These are phyloP conservation scores for Zopfia rhizophila DNA, from an alignment of 2,329 filamentous ascomycete genomes.

Conservation along the genomic window DNA sequence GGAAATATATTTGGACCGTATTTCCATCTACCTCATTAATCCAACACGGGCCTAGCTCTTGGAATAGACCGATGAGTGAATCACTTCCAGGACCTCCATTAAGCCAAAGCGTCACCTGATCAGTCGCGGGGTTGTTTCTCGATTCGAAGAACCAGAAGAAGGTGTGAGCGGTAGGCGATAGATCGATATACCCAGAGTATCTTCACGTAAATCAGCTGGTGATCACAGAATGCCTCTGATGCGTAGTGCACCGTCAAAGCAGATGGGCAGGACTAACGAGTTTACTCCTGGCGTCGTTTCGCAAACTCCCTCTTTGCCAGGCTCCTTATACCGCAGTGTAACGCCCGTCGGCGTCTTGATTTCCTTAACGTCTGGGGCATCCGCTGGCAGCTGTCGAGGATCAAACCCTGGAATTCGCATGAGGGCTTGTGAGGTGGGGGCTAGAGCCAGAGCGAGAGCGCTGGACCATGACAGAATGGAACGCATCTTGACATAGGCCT, in stretches of 20 bases:
- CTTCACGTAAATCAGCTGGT: conserved; percentile 19
- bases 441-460: not conserved
- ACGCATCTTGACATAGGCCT: too few relatives aligned
- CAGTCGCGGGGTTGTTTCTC: conserved; percentile 57
- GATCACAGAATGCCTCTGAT: not conserved
- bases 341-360: conserved; percentile 55
- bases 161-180: conserved; percentile 49
- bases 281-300: conserved; percentile 64
- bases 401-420: not conserved
- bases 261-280: conserved; percentile 45
- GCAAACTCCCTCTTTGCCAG: conserved; percentile 60
- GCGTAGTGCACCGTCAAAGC: not conserved
- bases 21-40: conserved; percentile 23
- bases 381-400: conserved; percentile 41
- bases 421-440: not conserved
- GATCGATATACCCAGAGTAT: conserved; percentile 58
- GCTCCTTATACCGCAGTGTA: conserved; percentile 63
- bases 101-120: conserved; percentile 63
- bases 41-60: conserved; percentile 42
- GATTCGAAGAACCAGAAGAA: conserved; percentile 65
- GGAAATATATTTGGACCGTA: not conserved
- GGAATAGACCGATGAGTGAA: conserved; percentile 65
- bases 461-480: not conserved
- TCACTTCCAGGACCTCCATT: conserved; percentile 64
- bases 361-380: conserved; percentile 55